Base-by-base conservation (phyloP, 495 filamentous ascomycete genomes). In the Xylaria castorea region DNA sequence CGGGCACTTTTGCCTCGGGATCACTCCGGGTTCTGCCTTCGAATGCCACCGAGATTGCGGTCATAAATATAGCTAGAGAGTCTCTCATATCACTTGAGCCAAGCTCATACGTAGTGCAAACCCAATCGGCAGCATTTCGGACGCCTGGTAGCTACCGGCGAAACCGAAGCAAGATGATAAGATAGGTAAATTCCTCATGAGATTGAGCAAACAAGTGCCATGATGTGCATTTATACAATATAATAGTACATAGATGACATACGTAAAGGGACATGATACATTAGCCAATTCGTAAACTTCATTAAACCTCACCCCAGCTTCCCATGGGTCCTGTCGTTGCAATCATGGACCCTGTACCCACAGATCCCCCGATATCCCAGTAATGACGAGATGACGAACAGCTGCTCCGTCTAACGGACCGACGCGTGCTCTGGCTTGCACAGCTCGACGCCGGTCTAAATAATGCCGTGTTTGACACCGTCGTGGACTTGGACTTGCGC, bases 361-460 rank as follows among this genome's bases (percentile, higher is more conserved):
- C 88, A 73, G 91, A 93, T 38, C 83, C 92, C 30, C 93, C 92
- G 64, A 95, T 88, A 79, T 97, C 94, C 94, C 94, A 97, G 80
- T 94, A 97, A 70, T 86, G 85, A 12, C 84, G 77, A 6, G 83
- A 84, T 70, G 84, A 92, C 30, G 91, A 93, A 14, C 88, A 81
- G 71, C 87, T 90, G 78, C 88, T 80, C 82, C 86, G 80, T 78
- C 87, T 81, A 70, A 88, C 80, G 72, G 90, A 85, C 81, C 86
- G 83, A 83, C 88, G 90, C 34, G 89, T 92, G 80, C 93, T 95
- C 79, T 94, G 91, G 71, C 92, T 93, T 9, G 92, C 93, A 80
- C 92, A 95, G 76, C 92, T 93, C 16, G 90, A 77, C 83, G 87
- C 61, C 84, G 85, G 87, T 66, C 90, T 88, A 63, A 85, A 82